Evolutionary conservation across 1,284 basidiomycete species (phyloP), one percentile per base, ranked within the genome.

Genomic region (Heterobasidion parviporum): DNA sequence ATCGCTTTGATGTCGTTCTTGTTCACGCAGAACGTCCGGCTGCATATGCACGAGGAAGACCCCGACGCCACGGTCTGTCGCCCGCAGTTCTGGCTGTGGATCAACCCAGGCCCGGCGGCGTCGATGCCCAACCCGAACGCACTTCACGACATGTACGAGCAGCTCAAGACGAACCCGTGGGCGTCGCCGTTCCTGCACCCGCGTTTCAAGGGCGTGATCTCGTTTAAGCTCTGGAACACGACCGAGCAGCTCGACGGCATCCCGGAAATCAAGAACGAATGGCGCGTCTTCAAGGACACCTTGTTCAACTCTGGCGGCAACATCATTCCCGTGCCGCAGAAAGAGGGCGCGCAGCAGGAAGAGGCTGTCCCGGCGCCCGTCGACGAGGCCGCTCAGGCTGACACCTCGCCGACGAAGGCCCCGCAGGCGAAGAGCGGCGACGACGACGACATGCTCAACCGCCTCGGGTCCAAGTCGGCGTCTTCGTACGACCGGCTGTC

Each of bases 61-160:
- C 64, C 69, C 10, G 67, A 69, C 8, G 56, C 68, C 35, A 62
- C 56, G 14, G 70, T 79, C 10, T 90, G 87, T 66, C 75, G 85
- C 33, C 84, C 87, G 1, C 81, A 88, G 64, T 80, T 87, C 63
- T 86, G 83, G 83, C 72, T 87, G 43, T 87, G 85, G 85, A 81
- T 87, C 66, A 85, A 85, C 62, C 83, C 81, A 3, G 82, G 80
- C n/a, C 79, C 81, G 14, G 82, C 80, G 2, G 72, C 73, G 6
- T 70, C 77, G 8, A 69, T 82, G 16, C 81, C 81, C 1, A 81
- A 81, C 60, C 75, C 77, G 0, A 71, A 70, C 32, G 83, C 83
- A 12, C 68, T 77, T 34, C 66, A 72, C 43, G 78, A 83, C 56
- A 85, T 87, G 83, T 78, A 74, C 65, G 75, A 80, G 41, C 70